Base-by-base conservation (phyloP, 2,329 filamentous ascomycete genomes). In the Fusarium avenaceum region DNA sequence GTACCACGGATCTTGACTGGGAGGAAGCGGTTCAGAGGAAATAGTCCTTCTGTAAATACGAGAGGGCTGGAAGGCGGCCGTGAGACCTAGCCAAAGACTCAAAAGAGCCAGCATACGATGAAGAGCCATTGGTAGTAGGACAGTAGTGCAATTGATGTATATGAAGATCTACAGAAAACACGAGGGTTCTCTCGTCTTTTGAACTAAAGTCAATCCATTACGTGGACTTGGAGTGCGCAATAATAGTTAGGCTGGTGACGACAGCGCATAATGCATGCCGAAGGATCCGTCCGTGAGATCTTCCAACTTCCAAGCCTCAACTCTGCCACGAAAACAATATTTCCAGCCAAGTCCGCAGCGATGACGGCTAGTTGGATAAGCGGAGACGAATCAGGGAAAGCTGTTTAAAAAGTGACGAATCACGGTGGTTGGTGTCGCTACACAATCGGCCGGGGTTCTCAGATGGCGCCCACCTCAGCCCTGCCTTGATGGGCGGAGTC, bases 1-100 rank as follows among this genome's bases (percentile, higher is more conserved):
- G 24, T 75, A 75, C 72, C 72, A 75, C 0, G 73, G 72, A 33
- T 75, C 73, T 9, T 70, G 4, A 9, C 66, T 74, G 0, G 73
- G 73, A 0, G 72, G 59, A 0, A 73, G 30, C 2, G 63, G 67
- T 6, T 44, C 39, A 3, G 50, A 45, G 3, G 68, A 59, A 9
- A 51, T 13, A 32, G 53, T 39, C 14, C 54, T 44, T 7, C 50
- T 51, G 24, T 67, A 35, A 14, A 69, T 17, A 2, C 66, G 63
- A 9, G 57, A 28, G 14, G 43, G 19, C 13, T 55, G 45, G 2
- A 26, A 17, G 7, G 55, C 44, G 14, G 56, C 28, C 2, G 24
- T 26, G 2, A 73, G 15, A n/a, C 71, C 61, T 2, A 73, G 14
- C 52, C 65, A 72, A 15, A 72, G 59, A 15, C 59, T 65, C 42